These are phyloP conservation scores for Microthyrium microscopicum DNA, from an alignment of 2,329 filamentous ascomycete species.

Conservation along the genomic window DNA sequence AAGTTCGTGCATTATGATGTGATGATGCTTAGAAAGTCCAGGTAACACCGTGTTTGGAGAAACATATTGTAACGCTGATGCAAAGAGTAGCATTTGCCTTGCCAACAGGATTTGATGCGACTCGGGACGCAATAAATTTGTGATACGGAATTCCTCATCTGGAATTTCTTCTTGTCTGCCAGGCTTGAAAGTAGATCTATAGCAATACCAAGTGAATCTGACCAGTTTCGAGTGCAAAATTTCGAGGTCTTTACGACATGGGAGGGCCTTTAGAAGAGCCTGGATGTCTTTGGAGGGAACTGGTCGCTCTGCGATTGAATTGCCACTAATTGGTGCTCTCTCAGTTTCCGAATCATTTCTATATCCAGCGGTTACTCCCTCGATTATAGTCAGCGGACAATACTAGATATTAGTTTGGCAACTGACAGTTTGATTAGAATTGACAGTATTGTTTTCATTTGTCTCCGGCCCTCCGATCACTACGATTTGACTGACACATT, in stretches of 20 bases:
- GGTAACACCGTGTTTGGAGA: constrained; percentile 7
- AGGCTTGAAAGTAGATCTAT: background rate
- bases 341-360: background rate
- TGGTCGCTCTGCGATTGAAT: background rate
- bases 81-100: constrained; percentile 18
- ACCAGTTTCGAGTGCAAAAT: constrained; percentile 2
- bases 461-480: no score
- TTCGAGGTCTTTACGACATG: constrained; percentile 6
- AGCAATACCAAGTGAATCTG: constrained; percentile 5
- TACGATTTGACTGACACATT: constrained; percentile 13
- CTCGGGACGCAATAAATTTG: constrained; percentile 8
- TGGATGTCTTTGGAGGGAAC: background rate
- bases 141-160: background rate
- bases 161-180: background rate
- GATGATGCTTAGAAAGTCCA: constrained; percentile 12
- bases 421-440: no score
- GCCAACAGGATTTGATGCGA: constrained; percentile 20
- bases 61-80: constrained; percentile 15
- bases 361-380: constrained; percentile 6
- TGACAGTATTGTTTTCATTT: no score
- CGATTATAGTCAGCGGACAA: no score
- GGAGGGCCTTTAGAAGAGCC: constrained; percentile 3
- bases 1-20: constrained; percentile 16
- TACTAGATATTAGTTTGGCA: no score
- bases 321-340: background rate